phyloP scores from a whole-genome alignment of 2,329 filamentous ascomycete species.

The Elsinoe perseae region DNA sequence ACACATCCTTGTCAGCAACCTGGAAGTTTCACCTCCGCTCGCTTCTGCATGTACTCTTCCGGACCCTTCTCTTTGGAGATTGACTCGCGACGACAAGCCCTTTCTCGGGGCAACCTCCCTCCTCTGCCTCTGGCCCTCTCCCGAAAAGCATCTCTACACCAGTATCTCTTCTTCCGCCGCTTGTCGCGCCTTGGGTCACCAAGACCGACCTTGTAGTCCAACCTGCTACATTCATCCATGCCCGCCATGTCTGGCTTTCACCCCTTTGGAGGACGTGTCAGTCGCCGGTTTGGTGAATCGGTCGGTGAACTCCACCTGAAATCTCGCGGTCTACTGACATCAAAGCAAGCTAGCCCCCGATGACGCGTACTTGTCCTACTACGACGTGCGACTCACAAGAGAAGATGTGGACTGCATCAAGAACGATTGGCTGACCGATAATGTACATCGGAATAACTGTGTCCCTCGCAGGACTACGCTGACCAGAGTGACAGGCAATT shows the following conservation, averaged over 20 bases:
- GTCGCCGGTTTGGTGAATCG: slow-evolving; percentile 44
- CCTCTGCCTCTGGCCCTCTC: not conserved
- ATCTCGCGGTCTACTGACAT: slow-evolving; percentile 7
- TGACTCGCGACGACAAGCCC: not conserved
- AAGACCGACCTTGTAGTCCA: not conserved
- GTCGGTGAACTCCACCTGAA: slow-evolving; percentile 29
- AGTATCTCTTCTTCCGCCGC: not conserved
- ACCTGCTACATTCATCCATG: not conserved
- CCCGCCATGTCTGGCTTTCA: slow-evolving; percentile 37
- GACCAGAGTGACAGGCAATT: slow-evolving; percentile 57
- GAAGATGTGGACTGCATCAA: slow-evolving; percentile 85
- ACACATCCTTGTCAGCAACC: not conserved
- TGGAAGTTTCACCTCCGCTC: not conserved
- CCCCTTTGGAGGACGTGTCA: slow-evolving; percentile 47
- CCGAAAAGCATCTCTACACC: not conserved
- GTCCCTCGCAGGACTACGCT: not conserved
- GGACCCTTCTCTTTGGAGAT: not conserved
- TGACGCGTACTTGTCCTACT: slow-evolving; percentile 63
- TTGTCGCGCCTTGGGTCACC: not conserved
- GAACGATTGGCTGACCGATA: slow-evolving; percentile 94
- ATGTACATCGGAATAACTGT: slow-evolving; percentile 54
- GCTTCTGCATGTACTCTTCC: not conserved
- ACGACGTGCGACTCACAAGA: slow-evolving; percentile 60
- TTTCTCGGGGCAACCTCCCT: not conserved
- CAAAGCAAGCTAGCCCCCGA: slow-evolving; percentile 39